A percentile compares a stretch with the other conserved stretches of the same genome.
Evolutionary conservation across 2,329 filamentous ascomycete genomes (phyloP).

Genomic region (Didymella glomerata): DNA sequence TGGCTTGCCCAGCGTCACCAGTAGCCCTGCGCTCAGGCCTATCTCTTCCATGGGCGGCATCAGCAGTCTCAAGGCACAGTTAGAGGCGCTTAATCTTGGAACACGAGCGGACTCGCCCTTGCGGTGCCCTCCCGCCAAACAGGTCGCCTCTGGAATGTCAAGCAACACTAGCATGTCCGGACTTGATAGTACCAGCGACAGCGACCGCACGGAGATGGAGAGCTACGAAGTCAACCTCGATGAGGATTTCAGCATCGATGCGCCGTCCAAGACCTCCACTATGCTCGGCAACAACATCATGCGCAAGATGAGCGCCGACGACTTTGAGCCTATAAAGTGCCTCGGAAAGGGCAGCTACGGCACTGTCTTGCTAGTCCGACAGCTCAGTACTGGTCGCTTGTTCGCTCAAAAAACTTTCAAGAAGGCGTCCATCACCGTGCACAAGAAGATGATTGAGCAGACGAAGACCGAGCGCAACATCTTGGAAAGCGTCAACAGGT

Average conservation of each 20-base stretch:
- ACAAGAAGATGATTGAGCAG: constrained; percentile 95
- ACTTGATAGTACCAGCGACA: constrained; percentile 63
- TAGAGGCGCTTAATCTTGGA: constrained; percentile 77
- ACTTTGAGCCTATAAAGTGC: constrained; percentile 90
- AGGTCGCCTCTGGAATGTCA: constrained; percentile 55
- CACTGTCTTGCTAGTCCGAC: constrained; percentile 92
- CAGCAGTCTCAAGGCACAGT: constrained; percentile 79
- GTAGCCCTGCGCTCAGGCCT: constrained; percentile 61
- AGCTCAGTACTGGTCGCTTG: constrained; percentile 83
- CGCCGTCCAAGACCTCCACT: constrained; percentile 49
- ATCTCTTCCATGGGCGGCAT: constrained; percentile 71
- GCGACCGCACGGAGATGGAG: constrained; percentile 75
- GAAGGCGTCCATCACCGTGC: constrained; percentile 92
- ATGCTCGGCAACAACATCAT: constrained; percentile 58
- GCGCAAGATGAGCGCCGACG: constrained; percentile 88
- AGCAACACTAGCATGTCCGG: constrained; percentile 66
- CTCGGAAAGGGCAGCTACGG: constrained; percentile 97
- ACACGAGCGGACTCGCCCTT: constrained; percentile 65
- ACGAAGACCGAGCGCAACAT: constrained; percentile 97
- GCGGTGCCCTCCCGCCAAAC: constrained; percentile 50
- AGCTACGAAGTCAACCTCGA: constrained; percentile 88
- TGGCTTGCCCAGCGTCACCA: constrained; percentile 61
- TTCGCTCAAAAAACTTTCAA: constrained; percentile 99
- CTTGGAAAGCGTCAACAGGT: constrained; percentile 92
- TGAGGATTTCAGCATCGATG: constrained; percentile 78